Evolutionary conservation across 345 rosid species (phyloP).

Genomic region (Moricandia moricandioides): DNA sequence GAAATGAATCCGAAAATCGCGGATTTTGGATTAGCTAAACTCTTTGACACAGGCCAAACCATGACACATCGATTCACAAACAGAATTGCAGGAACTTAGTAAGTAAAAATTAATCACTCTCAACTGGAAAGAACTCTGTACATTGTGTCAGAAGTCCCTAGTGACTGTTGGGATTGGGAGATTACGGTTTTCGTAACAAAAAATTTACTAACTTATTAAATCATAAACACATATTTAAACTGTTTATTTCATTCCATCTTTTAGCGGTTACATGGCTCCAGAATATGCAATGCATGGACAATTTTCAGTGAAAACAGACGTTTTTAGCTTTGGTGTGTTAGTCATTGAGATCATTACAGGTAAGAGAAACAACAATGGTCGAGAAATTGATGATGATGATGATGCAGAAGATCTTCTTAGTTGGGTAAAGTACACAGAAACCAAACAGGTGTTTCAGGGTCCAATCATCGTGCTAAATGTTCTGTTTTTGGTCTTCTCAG

Average conservation of each 20-base stretch:
- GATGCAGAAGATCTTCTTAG: conserved; percentile 32
- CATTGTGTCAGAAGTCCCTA: no score
- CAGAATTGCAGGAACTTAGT: no score
- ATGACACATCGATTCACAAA: no score
- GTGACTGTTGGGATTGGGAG: no score
- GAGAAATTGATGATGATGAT: conserved; percentile 17
- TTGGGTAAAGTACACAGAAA: conserved; percentile 30
- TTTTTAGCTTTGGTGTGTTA: conserved; percentile 36
- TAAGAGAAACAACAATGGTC: conserved; percentile 24
- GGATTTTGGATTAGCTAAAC: conserved; percentile 60
- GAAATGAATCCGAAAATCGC: conserved; percentile 59
- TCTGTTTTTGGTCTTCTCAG: conserved; percentile 31
- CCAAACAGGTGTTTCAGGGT: background rate
- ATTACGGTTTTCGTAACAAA: no score
- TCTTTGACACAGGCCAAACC: conserved; percentile 4
- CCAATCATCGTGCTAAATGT: background rate
- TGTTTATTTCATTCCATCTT: background rate
- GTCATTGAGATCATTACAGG: conserved; percentile 36
- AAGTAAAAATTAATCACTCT: no score
- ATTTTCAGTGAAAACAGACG: conserved; percentile 35
- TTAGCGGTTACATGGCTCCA: conserved; percentile 36
- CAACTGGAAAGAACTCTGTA: no score
- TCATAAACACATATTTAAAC: background rate
- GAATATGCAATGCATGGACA: conserved; percentile 39
- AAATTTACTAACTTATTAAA: background rate